Evolutionary conservation across 192 early-diverging fungal genomes (phyloP), one percentile per base, ranked within the genome.

Genomic region (Obelidium mucronatum): DNA sequence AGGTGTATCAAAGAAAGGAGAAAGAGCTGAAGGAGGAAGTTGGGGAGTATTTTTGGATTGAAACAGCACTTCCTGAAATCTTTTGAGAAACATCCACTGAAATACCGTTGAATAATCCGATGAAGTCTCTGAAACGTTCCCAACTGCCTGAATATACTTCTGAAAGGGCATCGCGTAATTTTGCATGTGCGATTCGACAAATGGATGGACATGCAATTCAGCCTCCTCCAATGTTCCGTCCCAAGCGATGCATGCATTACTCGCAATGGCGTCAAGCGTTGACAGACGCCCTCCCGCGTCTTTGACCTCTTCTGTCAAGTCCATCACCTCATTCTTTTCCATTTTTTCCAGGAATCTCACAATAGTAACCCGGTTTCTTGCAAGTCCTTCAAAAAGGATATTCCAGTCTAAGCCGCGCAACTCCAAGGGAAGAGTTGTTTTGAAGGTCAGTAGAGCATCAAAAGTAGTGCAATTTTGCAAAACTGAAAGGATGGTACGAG

Each of bases 371-470:
- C n/a, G n/a, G n/a, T n/a, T n/a, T n/a, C n/a, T n/a, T n/a, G n/a
- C n/a, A 4, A 59, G 24, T 35, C 37, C 8, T 11, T 65, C 36
- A 39, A 8, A 65, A 8, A 65, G 36, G 5, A 4, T 31, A 33
- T 11, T 65, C 63, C 63, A 65, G 36, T 65, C 34, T 24, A n/a
- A 59, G 4, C n/a, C 56, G 11, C 30, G 63, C 5, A 65, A 34
- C 3, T 36, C 3, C 13, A 31, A 34, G 4, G 63, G 63, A 35
- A 35, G 5, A 35, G 4, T 15, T n/a, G n/a, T n/a, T n/a, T n/a
- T n/a, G 36, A 35, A 65, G 13, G 13, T 8, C 19, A 65, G 37
- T 11, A 65, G 13, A 37, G 13, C 24, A 65, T 35, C 34, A 11
- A 65, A 31, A 3, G 63, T 35, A 5, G 3, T 6, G 63, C 30